These are phyloP conservation scores for Penicillium rolfsii DNA, from an alignment of 2,329 filamentous ascomycete genomes.

Conservation along the genomic window DNA sequence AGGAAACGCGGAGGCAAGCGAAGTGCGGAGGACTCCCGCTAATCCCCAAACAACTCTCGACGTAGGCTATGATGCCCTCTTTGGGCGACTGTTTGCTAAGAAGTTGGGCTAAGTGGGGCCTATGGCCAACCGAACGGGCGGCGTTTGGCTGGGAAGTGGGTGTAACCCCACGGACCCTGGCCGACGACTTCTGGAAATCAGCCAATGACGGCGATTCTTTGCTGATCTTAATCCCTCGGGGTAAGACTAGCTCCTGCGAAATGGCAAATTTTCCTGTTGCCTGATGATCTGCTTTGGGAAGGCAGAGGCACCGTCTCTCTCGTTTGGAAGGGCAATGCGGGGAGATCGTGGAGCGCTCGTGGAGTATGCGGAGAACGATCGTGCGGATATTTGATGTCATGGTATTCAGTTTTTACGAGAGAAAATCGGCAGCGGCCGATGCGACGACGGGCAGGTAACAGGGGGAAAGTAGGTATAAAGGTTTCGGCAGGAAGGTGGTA, in stretches of 20 bases:
- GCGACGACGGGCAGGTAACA: slow-evolving; percentile 8
- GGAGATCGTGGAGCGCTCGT: slow-evolving; percentile 15
- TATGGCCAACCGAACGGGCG: slow-evolving; percentile 10
- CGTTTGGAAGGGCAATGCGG: slow-evolving; percentile 23
- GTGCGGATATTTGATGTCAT: slow-evolving; percentile 13
- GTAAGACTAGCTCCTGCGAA: slow-evolving; percentile 4
- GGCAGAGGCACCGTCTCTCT: slow-evolving; percentile 19
- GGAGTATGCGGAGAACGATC: slow-evolving; percentile 7
- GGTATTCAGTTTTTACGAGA: slow-evolving; percentile 5
- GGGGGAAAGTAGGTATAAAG: slow-evolving; percentile 11
- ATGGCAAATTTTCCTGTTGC: slow-evolving; percentile 2
- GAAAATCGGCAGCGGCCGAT: slow-evolving; percentile 11
- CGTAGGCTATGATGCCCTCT: slow-evolving; percentile 17
- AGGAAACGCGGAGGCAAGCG: slow-evolving; percentile 25
- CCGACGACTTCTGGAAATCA: not conserved
- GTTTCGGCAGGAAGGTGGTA: slow-evolving; percentile 4
- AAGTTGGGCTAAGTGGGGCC: slow-evolving; percentile 9
- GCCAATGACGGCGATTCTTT: not conserved
- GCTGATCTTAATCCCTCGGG: not conserved
- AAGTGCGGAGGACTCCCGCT: slow-evolving; percentile 20
- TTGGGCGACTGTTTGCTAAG: slow-evolving; percentile 6
- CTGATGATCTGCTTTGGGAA: slow-evolving; percentile 14
- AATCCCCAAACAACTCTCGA: slow-evolving; percentile 1
- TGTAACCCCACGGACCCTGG: slow-evolving; percentile 2
- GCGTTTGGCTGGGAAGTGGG: slow-evolving; percentile 4